A percentile compares a stretch with the other conserved stretches of the same genome.
Evolutionary conservation across 2,329 filamentous ascomycete genomes (phyloP).

Genomic region (Decorospora gaudefroyi): DNA sequence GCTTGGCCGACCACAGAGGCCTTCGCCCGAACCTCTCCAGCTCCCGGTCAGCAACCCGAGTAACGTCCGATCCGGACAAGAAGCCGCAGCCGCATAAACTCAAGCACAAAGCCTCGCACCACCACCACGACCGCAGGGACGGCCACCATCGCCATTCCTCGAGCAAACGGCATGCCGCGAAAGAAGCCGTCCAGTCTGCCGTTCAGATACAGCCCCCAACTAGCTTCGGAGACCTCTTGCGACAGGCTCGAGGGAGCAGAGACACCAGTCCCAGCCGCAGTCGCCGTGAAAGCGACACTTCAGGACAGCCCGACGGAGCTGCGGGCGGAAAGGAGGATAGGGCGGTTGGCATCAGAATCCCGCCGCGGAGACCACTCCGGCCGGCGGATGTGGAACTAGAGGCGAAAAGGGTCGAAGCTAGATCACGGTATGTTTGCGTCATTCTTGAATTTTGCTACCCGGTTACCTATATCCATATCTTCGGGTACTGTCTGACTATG

Average conservation of each 20-base stretch:
- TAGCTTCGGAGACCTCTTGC: slow-evolving; percentile 52
- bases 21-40: slow-evolving; percentile 35
- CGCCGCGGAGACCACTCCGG: slow-evolving; percentile 38
- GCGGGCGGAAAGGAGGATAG: slow-evolving; percentile 12
- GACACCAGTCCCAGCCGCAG: slow-evolving; percentile 39
- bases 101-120: slow-evolving; percentile 36
- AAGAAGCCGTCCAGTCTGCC: slow-evolving; percentile 52
- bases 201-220: slow-evolving; percentile 52
- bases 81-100: slow-evolving; percentile 32
- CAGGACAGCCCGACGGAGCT: slow-evolving; percentile 15
- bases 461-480: too few species aligned
- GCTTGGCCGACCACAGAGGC: slow-evolving; percentile 15
- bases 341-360: slow-evolving; percentile 19
- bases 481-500: background rate
- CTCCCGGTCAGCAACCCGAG: slow-evolving; percentile 26
- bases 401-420: slow-evolving; percentile 41
- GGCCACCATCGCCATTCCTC: slow-evolving; percentile 39
- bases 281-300: slow-evolving; percentile 34
- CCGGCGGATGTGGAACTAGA: slow-evolving; percentile 49
- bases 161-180: slow-evolving; percentile 43
- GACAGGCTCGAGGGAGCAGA: slow-evolving; percentile 42
- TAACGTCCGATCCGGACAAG: slow-evolving; percentile 37
- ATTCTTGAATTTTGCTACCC: too few species aligned
- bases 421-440: slow-evolving; percentile 42
- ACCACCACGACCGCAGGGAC: slow-evolving; percentile 36